Evolutionary conservation across 2,329 filamentous ascomycete genomes (phyloP).

Genomic region (Pyrenophora seminiperda): DNA sequence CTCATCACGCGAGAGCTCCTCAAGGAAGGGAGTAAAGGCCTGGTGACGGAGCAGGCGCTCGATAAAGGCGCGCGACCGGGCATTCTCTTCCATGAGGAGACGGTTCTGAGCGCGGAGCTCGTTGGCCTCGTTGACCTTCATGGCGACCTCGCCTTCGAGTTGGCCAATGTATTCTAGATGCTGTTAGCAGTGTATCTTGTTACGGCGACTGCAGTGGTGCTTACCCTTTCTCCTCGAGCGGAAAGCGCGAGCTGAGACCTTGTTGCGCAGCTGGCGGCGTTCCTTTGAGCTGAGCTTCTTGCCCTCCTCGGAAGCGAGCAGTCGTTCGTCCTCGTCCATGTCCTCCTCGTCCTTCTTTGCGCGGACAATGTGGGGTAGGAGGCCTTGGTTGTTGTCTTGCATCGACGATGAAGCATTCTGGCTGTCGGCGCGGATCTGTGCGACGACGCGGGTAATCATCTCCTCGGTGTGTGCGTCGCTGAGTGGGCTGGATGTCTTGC

Average conservation of each 20-base stretch:
- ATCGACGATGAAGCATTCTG: constrained; percentile 54
- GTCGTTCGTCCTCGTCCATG: constrained; percentile 96
- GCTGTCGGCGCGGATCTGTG: constrained; percentile 84
- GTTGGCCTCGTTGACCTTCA: constrained; percentile 81
- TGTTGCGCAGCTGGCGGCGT: constrained; percentile 95
- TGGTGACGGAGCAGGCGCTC: constrained; percentile 67
- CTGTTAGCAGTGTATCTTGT: constrained; percentile 55
- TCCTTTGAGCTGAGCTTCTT: constrained; percentile 99
- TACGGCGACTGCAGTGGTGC: constrained; percentile 33
- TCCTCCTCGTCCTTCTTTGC: constrained; percentile 94
- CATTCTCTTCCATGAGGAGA: constrained; percentile 82
- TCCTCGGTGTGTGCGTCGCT: constrained; percentile 68
- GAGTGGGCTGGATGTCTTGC: constrained; percentile 47
- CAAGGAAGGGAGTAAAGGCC: constrained; percentile 54
- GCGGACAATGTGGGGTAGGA: constrained; percentile 71
- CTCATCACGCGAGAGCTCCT: constrained; percentile 50
- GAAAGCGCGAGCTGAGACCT: constrained; percentile 97
- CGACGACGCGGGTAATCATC: constrained; percentile 89
- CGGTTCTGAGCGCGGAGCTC: constrained; percentile 82
- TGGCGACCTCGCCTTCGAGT: constrained; percentile 85
- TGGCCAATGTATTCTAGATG: constrained; percentile 89
- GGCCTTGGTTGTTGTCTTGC: constrained; percentile 55
- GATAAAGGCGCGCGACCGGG: constrained; percentile 82
- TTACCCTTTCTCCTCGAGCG: constrained; percentile 97
- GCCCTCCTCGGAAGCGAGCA: constrained; percentile 94